Evolutionary conservation across 176 grass and related monocot genomes (phyloP).

Genomic region (Panicum miliaceum): DNA sequence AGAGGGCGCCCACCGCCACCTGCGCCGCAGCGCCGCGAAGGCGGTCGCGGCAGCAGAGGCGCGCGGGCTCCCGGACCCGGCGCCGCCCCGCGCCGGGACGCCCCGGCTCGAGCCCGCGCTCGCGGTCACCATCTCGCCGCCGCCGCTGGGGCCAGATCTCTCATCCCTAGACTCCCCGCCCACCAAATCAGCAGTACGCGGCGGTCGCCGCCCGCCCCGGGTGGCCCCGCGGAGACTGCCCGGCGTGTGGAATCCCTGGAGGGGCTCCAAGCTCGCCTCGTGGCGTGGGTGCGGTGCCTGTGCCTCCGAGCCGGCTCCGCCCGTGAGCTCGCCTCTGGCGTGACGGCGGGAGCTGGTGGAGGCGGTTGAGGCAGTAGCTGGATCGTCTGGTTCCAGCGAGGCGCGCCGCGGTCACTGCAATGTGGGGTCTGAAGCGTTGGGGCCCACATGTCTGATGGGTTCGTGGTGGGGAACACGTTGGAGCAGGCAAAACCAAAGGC

Average conservation of each 20-base stretch:
- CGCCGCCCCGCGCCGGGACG: constrained; percentile 44
- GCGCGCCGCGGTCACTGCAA: background rate
- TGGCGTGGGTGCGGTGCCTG: constrained; percentile 1
- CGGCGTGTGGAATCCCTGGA: background rate
- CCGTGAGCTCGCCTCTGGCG: background rate
- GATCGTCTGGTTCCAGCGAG: background rate
- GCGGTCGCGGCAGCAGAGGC: constrained; percentile 33
- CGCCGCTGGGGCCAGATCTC: constrained; percentile 40
- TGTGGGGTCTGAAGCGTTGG: background rate
- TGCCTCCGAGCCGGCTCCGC: background rate
- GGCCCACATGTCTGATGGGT: constrained; percentile 1
- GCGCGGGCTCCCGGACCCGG: constrained; percentile 60
- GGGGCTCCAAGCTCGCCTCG: constrained; percentile 11
- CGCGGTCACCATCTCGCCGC: constrained; percentile 57
- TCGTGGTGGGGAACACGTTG: no score
- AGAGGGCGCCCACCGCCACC: constrained; percentile 60
- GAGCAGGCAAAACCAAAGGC: background rate
- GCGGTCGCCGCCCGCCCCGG: constrained; percentile 20
- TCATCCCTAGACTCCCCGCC: constrained; percentile 37
- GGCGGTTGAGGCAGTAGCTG: constrained; percentile 1
- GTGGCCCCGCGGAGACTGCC: background rate
- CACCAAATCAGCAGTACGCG: constrained; percentile 31
- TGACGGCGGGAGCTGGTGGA: constrained; percentile 32
- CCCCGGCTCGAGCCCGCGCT: constrained; percentile 47
- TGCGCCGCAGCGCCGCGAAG: constrained; percentile 46